phyloP scores from a whole-genome alignment of 2,329 filamentous ascomycete species.

The Colletotrichum costaricense region DNA sequence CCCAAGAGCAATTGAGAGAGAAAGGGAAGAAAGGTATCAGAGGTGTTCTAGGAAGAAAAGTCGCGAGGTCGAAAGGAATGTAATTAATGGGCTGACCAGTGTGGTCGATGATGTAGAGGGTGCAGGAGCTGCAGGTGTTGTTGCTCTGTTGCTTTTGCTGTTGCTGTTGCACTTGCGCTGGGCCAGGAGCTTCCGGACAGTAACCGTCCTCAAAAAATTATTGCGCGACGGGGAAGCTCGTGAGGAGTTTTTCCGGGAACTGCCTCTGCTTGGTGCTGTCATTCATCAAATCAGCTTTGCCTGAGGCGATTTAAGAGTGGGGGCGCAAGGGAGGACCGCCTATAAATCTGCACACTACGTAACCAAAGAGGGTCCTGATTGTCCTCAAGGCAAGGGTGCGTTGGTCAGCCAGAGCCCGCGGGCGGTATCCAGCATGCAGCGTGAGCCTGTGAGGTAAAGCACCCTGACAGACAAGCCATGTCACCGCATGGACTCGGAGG shows the following conservation, averaged over 20 bases:
- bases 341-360: constrained; percentile 32
- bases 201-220: constrained; percentile 35
- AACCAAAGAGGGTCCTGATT: constrained; percentile 23
- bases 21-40: constrained; percentile 38
- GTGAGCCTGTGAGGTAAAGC: not conserved
- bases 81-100: constrained; percentile 30
- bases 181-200: constrained; percentile 22
- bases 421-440: not conserved
- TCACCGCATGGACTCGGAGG: not conserved
- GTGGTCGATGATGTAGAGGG: constrained; percentile 46
- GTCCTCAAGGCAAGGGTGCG: constrained; percentile 19
- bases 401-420: constrained; percentile 22
- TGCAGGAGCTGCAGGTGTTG: constrained; percentile 43
- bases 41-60: constrained; percentile 4
- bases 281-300: constrained; percentile 31
- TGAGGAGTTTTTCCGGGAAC: constrained; percentile 33
- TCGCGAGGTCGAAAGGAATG: constrained; percentile 14
- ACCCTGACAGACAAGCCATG: not conserved
- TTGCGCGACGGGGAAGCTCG: constrained; percentile 36
- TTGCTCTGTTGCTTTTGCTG: constrained; percentile 22
- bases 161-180: constrained; percentile 30
- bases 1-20: constrained; percentile 37
- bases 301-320: constrained; percentile 33
- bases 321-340: constrained; percentile 25
- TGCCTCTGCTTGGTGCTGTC: constrained; percentile 17